Conservation (phyloP, 306 rosid species). For the Trichosanthes truncata region DNA sequence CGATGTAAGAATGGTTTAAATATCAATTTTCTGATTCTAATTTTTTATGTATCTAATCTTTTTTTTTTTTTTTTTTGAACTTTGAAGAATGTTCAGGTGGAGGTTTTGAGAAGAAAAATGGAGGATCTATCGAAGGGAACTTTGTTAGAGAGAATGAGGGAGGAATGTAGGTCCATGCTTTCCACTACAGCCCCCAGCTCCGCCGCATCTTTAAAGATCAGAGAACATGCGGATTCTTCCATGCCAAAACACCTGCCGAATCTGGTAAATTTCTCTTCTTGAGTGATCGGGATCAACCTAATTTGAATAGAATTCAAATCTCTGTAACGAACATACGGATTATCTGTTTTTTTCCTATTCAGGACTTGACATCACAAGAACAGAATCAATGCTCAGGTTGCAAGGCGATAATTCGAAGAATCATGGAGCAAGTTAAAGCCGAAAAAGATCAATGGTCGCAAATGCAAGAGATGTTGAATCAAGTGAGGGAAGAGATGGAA, state of each 20-base stretch:
- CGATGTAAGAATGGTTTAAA: slow-evolving; percentile 36
- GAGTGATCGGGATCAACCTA: not conserved
- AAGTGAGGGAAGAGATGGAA: slow-evolving; percentile 88
- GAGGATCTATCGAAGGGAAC: slow-evolving; percentile 76
- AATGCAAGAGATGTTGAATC: slow-evolving; percentile 84
- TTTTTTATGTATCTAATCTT: not conserved
- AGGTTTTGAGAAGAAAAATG: slow-evolving; percentile 78
- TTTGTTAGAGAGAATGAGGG: slow-evolving; percentile 72
- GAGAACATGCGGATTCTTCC: slow-evolving; percentile 44
- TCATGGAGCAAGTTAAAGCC: slow-evolving; percentile 75
- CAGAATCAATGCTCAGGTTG: slow-evolving; percentile 72
- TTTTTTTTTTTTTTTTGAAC: not conserved
- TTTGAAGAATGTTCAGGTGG: slow-evolving; percentile 41
- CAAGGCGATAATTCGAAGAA: slow-evolving; percentile 60
- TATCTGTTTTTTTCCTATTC: not conserved
- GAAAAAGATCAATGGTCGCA: slow-evolving; percentile 99
- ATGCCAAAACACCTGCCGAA: slow-evolving; percentile 15
- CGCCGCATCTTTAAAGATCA: slow-evolving; percentile 41
- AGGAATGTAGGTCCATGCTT: slow-evolving; percentile 72
- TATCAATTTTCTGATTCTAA: slow-evolving; percentile 1
- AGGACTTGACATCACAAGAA: slow-evolving; percentile 38
- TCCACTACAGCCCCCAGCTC: slow-evolving; percentile 46
- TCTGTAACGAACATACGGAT: not conserved
- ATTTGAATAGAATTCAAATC: not conserved
- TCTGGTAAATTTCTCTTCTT: slow-evolving; percentile 26